Conservation (phyloP, 2,329 filamentous ascomycete species). For the Colletotrichum sojae region DNA sequence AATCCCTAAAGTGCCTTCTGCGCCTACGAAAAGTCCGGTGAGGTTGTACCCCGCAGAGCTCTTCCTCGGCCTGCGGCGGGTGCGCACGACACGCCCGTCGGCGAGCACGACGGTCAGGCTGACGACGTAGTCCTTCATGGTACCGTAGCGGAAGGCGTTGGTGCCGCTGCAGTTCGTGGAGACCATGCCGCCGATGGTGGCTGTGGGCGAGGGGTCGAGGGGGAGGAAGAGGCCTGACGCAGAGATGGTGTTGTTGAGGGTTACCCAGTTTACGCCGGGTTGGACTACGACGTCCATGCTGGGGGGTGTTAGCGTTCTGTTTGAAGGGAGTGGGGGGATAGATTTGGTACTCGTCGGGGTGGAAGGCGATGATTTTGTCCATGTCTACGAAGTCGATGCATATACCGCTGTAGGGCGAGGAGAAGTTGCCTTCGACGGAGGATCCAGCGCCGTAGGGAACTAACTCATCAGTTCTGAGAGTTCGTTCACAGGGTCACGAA, state of each 20-base stretch:
- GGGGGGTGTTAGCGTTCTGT: neutral
- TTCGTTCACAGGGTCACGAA: too few species aligned
- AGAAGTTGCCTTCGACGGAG: constrained; percentile 80
- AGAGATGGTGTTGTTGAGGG: constrained; percentile 75
- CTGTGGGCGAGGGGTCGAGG: constrained; percentile 76
- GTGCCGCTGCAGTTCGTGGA: constrained; percentile 77
- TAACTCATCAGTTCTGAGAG: neutral
- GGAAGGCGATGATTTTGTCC: constrained; percentile 75
- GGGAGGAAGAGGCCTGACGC: constrained; percentile 77
- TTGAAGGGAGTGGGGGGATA: accelerated
- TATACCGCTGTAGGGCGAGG: constrained; percentile 76
- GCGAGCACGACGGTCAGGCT: constrained; percentile 80
- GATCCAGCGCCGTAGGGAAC: constrained; percentile 81
- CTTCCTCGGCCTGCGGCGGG: constrained; percentile 75
- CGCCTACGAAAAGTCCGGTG: constrained; percentile 77
- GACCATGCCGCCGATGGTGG: constrained; percentile 72
- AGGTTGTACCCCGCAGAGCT: constrained; percentile 81
- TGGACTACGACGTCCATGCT: constrained; percentile 80
- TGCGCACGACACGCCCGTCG: constrained; percentile 77
- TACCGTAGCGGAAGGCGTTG: constrained; percentile 76
- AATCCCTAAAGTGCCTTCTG: constrained; percentile 79
- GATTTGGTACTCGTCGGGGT: constrained; percentile 66
- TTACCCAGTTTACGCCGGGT: constrained; percentile 77
- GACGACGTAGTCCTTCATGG: constrained; percentile 83
- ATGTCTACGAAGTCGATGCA: constrained; percentile 79